Evolutionary conservation across 495 filamentous ascomycete species (phyloP), one percentile per base, ranked within the genome.

Genomic region (Coniosporium apollinis): DNA sequence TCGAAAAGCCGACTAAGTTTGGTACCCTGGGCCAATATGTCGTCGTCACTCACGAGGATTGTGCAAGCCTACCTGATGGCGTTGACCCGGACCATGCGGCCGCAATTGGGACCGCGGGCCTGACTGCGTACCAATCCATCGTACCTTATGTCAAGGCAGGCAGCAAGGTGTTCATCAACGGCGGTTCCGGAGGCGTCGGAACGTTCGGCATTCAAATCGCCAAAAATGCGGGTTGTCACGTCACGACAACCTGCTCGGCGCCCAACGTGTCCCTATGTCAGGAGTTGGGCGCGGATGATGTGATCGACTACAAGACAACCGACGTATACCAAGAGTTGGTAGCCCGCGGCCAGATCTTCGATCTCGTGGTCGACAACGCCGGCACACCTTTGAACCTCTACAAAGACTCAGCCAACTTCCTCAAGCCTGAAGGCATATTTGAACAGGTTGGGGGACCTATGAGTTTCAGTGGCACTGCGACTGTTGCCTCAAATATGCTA

Each of bases 251-350:
- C 6, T 58, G 55, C 40, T 56, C 52, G 1, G 36, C 39, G 4
- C 28, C 30, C 11, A 58, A 58, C 32, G 39, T 48, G 8, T 45
- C 52, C 22, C 32, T 56, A 9, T 72, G 68, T 44, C 57, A 57
- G 22, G 49, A 49, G 9, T 52, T 82, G 1, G 78, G 78, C 0
- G 78, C 76, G 3, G 74, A 82, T 43, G 66, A 74, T 36, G 61
- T 80, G 2, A 59, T 84, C 28, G 75, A 84, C 46, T 84, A 84
- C 46, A 72, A 64, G n/a, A 46, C 54, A 1, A 42, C 52, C 11
- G 56, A 74, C 49, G 56, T 80, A 1, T 43, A 64, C 26, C 47
- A 59, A 6, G 54, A 42, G 5, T 44, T 82, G 9, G 60, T 59
- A 48, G 45, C 47, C 2, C 56, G 61, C 25, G 72, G 70, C 0